A percentile compares a stretch with the other conserved stretches of the same genome.
Conservation (phyloP, 2,329 filamentous ascomycete species). For the Claviceps citrina region DNA sequence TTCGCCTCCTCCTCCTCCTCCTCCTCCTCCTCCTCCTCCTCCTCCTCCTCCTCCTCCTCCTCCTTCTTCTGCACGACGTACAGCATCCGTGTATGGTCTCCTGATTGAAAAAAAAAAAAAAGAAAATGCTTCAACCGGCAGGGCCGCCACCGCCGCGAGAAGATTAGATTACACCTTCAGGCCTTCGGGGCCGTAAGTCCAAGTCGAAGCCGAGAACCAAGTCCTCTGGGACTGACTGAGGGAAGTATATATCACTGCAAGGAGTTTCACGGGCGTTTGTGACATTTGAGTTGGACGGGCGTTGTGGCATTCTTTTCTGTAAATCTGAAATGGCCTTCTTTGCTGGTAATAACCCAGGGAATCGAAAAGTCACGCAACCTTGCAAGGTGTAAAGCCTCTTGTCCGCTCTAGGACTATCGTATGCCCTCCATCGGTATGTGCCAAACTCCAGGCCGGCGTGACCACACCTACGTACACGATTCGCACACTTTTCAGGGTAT, state of each 20-base stretch:
- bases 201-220: background rate
- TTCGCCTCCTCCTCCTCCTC: no score
- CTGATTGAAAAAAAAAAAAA: no score
- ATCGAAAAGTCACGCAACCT: no score
- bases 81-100: no score
- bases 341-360: background rate
- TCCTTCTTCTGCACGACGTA: no score
- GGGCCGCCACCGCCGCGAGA: constrained; percentile 43
- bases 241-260: no score
- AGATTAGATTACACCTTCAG: no score
- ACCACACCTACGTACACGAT: background rate
- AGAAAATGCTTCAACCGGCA: constrained; percentile 54
- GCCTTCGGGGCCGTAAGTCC: no score
- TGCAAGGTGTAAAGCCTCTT: background rate
- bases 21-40: no score
- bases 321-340: background rate
- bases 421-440: background rate
- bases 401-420: background rate
- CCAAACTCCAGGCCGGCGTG: background rate
- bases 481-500: background rate
- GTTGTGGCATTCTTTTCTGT: background rate
- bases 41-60: no score
- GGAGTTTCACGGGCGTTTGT: no score
- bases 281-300: background rate
- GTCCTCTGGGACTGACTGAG: background rate